Evolutionary conservation across 2,329 filamentous ascomycete species (phyloP).

Genomic region (Cercospora brassicicola): DNA sequence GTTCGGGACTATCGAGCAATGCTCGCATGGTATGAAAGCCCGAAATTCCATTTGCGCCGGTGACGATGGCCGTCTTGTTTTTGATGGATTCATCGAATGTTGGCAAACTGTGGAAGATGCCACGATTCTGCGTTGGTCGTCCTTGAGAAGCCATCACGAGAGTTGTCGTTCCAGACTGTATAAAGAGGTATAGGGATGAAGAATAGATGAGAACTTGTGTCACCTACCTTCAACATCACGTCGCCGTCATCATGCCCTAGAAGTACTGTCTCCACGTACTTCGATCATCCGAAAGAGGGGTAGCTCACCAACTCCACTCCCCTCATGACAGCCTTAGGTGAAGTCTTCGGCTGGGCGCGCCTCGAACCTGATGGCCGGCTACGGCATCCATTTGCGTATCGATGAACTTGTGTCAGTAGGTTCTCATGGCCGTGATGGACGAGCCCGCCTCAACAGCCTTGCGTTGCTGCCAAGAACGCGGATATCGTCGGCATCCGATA

Average conservation of each 20-base stretch:
- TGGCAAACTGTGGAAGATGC: constrained; percentile 55
- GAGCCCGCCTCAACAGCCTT: neutral
- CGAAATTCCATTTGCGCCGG: constrained; percentile 57
- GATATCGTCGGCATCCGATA: constrained; percentile 9
- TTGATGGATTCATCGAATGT: constrained; percentile 47
- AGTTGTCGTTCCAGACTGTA: neutral
- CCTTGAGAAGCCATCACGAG: constrained; percentile 32
- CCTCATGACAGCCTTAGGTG: neutral
- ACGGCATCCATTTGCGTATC: neutral
- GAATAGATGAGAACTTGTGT: neutral
- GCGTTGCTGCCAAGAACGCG: neutral
- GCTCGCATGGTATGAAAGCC: constrained; percentile 55
- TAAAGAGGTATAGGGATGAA: neutral
- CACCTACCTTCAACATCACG: neutral
- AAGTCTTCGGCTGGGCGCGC: neutral
- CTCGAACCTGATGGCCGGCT: neutral
- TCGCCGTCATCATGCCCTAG: neutral
- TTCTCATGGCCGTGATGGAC: neutral
- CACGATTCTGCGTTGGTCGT: constrained; percentile 34
- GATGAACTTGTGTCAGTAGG: neutral
- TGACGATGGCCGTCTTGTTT: constrained; percentile 54
- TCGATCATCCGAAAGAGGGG: constrained; percentile 4
- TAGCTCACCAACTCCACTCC: constrained; percentile 1
- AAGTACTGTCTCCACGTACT: constrained; percentile 2
- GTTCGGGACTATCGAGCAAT: constrained; percentile 47